Evolutionary conservation across 305 asterid species (phyloP), one percentile per base, ranked within the genome.

Genomic region (Rubia balearica): DNA sequence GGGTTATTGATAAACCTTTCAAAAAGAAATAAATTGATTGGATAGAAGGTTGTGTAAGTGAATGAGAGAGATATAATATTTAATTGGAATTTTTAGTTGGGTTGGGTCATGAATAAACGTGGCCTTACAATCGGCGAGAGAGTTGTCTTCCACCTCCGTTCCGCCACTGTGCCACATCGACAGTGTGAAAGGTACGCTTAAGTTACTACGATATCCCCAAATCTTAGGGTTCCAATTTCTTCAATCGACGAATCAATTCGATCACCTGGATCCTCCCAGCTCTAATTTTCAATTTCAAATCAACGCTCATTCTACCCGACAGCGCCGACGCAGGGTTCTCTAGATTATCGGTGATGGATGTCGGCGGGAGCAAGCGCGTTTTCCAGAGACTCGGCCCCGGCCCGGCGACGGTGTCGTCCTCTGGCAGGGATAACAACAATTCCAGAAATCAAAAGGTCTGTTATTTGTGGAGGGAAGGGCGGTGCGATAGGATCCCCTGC

Each of bases 401-500:
- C 14, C 80, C 89, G 46, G 80, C 89, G 67, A 72, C 70, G 62
- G 38, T 79, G 33, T 76, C 78, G 1, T 74, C 73, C 11, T 74
- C 77, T 10, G 73, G 59, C 14, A 71, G 48, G 68, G 84, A 86
- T 40, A 83, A 68, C 74, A 51, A n/a, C 7, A 51, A 51, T 51
- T 3, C 49, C 49, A 45, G 62, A 55, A 79, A 76, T 79, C 91
- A 88, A 74, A 91, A 87, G 77, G 96, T 94, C 9, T 94, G 97
- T 68, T 83, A 61, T 75, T 76, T 82, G 77, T 91, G 99, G 99
- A 81, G 88, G 69, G 90, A 86, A 69, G 99, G 97, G 3, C 88
- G 85, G 87, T 94, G 99, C 78, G 82, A 72, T 21, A 81, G 96
- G 70, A 79, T 5, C 72, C 95, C 96, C 13, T 91, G 96, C 76